Evolutionary conservation across 1,284 basidiomycete species (phyloP).

Genomic region (Melanopsichium pennsylvanicum): DNA sequence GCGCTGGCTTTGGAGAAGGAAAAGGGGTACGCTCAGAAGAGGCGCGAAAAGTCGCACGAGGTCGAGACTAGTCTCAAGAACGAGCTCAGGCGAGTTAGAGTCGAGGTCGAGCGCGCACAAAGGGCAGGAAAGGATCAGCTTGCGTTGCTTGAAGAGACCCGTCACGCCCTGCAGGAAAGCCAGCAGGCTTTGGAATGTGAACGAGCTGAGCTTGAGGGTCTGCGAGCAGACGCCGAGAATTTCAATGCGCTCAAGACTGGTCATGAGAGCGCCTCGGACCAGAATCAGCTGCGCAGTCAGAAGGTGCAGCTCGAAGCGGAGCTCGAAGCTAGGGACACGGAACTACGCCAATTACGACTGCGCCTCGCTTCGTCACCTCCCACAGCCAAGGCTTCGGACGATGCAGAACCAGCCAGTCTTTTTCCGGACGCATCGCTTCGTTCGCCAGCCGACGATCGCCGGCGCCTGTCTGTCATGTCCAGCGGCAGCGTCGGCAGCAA

Average conservation of each 20-base stretch:
- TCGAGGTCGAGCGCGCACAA: constrained; percentile 71
- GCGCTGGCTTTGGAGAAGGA: constrained; percentile 78
- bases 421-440: constrained; percentile 1
- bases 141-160: constrained; percentile 67
- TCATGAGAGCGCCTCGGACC: constrained; percentile 17
- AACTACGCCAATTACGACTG: constrained; percentile 39
- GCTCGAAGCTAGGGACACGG: constrained; percentile 65
- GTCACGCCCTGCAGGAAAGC: constrained; percentile 86
- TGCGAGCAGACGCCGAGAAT: constrained; percentile 73
- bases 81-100: constrained; percentile 67
- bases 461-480: constrained; percentile 12
- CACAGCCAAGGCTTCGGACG: background rate
- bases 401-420: background rate
- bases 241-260: constrained; percentile 42
- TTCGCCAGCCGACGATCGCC: background rate
- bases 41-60: constrained; percentile 72
- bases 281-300: constrained; percentile 48
- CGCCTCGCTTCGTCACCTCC: constrained; percentile 64
- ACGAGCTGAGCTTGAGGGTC: constrained; percentile 85
- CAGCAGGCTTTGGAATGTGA: constrained; percentile 87
- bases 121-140: constrained; percentile 47
- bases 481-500: constrained; percentile 20
- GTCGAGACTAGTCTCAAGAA: constrained; percentile 70
- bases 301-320: constrained; percentile 65
- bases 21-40: constrained; percentile 72